A percentile compares a stretch with the other conserved stretches of the same genome.
These are phyloP conservation scores for Pichia manshurica DNA, from an alignment of 805 yeast species.

Conservation along the genomic window DNA sequence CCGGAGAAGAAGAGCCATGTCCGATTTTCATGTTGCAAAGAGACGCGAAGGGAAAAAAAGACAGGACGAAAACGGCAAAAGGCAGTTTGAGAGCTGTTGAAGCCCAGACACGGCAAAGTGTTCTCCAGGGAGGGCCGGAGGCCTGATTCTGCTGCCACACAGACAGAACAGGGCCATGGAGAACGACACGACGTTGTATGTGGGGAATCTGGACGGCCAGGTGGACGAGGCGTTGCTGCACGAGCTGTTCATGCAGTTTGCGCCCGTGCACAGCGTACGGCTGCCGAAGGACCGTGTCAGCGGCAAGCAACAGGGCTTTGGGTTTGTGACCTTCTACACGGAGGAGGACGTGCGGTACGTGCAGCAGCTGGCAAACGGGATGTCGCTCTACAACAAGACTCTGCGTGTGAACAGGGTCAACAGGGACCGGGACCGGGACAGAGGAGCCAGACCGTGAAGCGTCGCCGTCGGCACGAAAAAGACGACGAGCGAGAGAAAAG, in stretches of 20 bases:
- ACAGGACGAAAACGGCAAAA: too few relatives aligned
- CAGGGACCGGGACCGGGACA: neutral
- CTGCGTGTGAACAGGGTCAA: constrained; percentile 51
- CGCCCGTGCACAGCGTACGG: constrained; percentile 64
- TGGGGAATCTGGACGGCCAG: constrained; percentile 76
- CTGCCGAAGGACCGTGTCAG: constrained; percentile 76
- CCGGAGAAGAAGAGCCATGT: too few relatives aligned
- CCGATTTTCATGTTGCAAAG: too few relatives aligned
- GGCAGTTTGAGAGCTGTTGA: too few relatives aligned
- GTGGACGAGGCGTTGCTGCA: constrained; percentile 68
- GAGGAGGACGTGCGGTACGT: constrained; percentile 67
- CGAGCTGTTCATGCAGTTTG: constrained; percentile 81
- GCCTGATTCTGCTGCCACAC: too few relatives aligned
- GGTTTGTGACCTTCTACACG: constrained; percentile 68
- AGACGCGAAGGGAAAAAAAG: too few relatives aligned
- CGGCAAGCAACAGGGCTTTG: constrained; percentile 76
- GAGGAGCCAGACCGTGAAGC: neutral
- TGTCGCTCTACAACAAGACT: constrained; percentile 54
- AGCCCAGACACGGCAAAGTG: too few relatives aligned
- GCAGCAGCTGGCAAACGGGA: constrained; percentile 51
- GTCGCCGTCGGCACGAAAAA: too few relatives aligned
- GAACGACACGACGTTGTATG: constrained; percentile 45
- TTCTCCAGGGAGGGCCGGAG: too few relatives aligned
- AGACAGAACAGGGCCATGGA: too few relatives aligned
- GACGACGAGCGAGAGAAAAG: too few relatives aligned